Evolutionary conservation across 805 yeast species (phyloP).

Genomic region (Candida easanensis): DNA sequence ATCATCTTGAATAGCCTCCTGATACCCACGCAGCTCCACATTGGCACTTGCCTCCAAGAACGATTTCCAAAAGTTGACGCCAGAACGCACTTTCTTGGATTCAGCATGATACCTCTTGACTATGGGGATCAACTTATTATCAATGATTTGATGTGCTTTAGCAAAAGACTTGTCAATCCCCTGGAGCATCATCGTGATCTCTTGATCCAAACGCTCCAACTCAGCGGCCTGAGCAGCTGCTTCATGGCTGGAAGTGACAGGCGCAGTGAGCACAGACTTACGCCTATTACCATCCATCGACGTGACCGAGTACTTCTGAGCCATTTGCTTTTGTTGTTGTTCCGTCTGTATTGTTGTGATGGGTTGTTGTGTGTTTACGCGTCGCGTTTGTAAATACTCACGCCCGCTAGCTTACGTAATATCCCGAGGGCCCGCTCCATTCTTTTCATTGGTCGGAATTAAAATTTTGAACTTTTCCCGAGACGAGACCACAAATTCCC

Average conservation of each 20-base stretch:
- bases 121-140: conserved; percentile 65
- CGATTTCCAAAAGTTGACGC: conserved; percentile 71
- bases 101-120: conserved; percentile 57
- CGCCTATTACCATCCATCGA: conserved; percentile 23
- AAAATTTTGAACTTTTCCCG: background rate
- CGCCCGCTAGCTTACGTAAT: no score
- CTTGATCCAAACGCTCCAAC: conserved; percentile 72
- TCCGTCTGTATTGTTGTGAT: no score
- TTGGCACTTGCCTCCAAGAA: conserved; percentile 76
- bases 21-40: conserved; percentile 55
- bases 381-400: no score
- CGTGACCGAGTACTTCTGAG: conserved; percentile 13
- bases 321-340: no score
- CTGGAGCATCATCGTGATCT: conserved; percentile 72
- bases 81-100: conserved; percentile 61
- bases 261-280: conserved; percentile 26
- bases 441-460: no score
- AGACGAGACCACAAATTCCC: background rate
- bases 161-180: conserved; percentile 75
- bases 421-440: no score
- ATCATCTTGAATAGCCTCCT: conserved; percentile 32
- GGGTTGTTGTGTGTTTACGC: no score
- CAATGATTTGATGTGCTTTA: conserved; percentile 62
- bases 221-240: conserved; percentile 27
- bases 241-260: conserved; percentile 19